These are phyloP conservation scores for Cercospora zeae-maydis DNA, from an alignment of 2,329 filamentous ascomycete genomes.

Conservation along the genomic window DNA sequence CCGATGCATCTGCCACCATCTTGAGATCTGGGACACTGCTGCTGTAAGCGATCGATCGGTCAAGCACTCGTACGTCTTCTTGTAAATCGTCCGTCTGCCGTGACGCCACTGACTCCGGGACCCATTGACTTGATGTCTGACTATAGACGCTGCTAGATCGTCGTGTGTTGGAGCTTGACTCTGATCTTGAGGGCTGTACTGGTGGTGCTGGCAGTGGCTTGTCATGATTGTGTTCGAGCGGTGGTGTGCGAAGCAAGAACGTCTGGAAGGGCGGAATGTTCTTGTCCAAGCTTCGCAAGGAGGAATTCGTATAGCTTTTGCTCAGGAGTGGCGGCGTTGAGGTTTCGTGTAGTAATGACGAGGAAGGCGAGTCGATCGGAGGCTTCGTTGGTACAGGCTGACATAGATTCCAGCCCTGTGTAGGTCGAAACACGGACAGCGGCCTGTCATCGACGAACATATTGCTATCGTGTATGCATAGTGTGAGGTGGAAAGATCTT, in stretches of 20 bases:
- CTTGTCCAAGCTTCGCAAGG: slow-evolving; percentile 28
- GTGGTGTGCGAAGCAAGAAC: slow-evolving; percentile 34
- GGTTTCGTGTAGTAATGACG: slow-evolving; percentile 9
- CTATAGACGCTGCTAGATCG: slow-evolving; percentile 38
- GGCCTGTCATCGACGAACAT: slow-evolving; percentile 31
- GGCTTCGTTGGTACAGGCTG: slow-evolving; percentile 20
- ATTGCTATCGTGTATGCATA: background rate
- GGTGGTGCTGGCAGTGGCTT: slow-evolving; percentile 36
- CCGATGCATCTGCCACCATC: background rate
- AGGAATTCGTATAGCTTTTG: slow-evolving; percentile 24
- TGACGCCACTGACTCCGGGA: slow-evolving; percentile 9
- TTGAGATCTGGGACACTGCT: slow-evolving; percentile 30
- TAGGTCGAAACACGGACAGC: slow-evolving; percentile 23
- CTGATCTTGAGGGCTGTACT: background rate
- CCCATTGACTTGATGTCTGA: slow-evolving; percentile 31
- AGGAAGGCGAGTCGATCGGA: slow-evolving; percentile 12
- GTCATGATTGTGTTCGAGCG: slow-evolving; percentile 25
- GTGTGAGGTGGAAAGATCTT: background rate
- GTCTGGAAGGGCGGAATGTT: slow-evolving; percentile 33
- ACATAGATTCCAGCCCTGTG: slow-evolving; percentile 23
- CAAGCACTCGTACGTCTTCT: slow-evolving; percentile 23
- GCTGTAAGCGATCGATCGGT: slow-evolving; percentile 32
- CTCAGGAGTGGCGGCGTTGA: slow-evolving; percentile 10
- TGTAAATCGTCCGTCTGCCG: slow-evolving; percentile 25
- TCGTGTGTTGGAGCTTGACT: slow-evolving; percentile 14